These are phyloP conservation scores for Hyaloscypha variabilis DNA, from an alignment of 495 filamentous ascomycete species.

Conservation along the genomic window DNA sequence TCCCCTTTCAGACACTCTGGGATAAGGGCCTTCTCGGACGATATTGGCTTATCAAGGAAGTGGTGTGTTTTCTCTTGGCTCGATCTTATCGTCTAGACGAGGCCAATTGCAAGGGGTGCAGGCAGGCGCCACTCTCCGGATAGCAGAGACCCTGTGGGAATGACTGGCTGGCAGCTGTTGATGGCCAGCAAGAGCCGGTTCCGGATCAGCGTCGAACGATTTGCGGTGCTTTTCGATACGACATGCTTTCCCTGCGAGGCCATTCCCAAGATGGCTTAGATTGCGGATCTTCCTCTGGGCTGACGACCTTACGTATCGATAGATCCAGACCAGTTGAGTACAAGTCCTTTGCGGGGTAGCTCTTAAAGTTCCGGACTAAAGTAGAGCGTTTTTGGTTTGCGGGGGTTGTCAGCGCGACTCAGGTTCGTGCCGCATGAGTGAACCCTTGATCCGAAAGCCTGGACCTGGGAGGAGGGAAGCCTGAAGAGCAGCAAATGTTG, in stretches of 20 bases:
- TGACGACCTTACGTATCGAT: not conserved
- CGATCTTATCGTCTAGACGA: not conserved
- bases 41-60: conserved; percentile 3
- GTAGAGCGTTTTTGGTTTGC: not conserved
- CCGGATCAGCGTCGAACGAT: conserved; percentile 1
- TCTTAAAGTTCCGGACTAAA: not conserved
- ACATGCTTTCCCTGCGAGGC: not conserved
- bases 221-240: not conserved
- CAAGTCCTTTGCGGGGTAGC: conserved; percentile 20
- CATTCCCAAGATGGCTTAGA: not conserved
- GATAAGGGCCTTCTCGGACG: conserved; percentile 3
- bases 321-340: not conserved
- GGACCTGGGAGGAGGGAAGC: conserved; percentile 8
- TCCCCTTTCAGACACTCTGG: not conserved
- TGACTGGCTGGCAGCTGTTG: not conserved
- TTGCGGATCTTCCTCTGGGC: not conserved
- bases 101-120: not conserved
- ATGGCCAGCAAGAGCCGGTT: not conserved
- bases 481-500: conserved; percentile 8
- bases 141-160: not conserved
- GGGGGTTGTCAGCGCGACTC: conserved; percentile 5
- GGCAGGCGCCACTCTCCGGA: conserved; percentile 2
- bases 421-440: not conserved
- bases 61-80: conserved; percentile 5
- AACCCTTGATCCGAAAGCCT: conserved; percentile 16